A percentile compares a stretch with the other conserved stretches of the same genome.
phyloP scores from a whole-genome alignment of 257 asterid species.

The Craterostigma plantagineum region DNA sequence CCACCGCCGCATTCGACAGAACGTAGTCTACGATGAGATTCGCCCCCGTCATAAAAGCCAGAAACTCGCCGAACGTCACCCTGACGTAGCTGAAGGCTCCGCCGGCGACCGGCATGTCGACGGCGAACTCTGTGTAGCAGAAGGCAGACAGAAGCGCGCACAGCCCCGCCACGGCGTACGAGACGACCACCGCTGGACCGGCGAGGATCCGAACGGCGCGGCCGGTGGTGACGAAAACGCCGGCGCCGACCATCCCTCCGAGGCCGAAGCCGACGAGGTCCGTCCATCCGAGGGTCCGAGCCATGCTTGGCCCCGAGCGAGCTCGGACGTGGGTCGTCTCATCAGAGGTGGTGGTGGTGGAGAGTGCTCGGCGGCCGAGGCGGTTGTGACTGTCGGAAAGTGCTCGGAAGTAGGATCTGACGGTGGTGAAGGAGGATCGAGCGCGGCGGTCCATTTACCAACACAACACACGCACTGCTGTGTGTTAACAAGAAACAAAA shows the following conservation, averaged over 20 bases:
- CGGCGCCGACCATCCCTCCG: conserved; percentile 99
- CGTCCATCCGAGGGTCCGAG: conserved; percentile 55
- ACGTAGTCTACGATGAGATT: conserved; percentile 77
- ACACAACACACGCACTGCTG: not conserved
- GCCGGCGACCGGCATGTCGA: conserved; percentile 95
- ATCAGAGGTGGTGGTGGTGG: conserved; percentile 44
- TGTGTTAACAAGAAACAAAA: not conserved
- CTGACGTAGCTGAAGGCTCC: conserved; percentile 96
- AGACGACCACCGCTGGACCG: conserved; percentile 76
- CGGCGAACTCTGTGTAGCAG: conserved; percentile 96
- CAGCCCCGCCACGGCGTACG: conserved; percentile 92
- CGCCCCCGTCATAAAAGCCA: conserved; percentile 75
- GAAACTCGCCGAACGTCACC: conserved; percentile 78
- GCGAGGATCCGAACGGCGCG: conserved; percentile 38
- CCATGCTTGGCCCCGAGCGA: conserved; percentile 52
- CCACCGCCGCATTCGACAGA: conserved; percentile 88
- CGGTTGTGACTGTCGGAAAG: conserved; percentile 70
- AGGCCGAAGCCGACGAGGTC: conserved; percentile 71
- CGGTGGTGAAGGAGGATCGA: conserved; percentile 44
- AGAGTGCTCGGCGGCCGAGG: conserved; percentile 48
- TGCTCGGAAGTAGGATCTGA: conserved; percentile 46
- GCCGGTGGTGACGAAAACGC: conserved; percentile 84
- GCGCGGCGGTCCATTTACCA: conserved; percentile 11
- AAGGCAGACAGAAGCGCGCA: conserved; percentile 93
- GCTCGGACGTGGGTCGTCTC: conserved; percentile 33